Percentiles rank a stretch among this genome's conserved stretches.
These are phyloP conservation scores for Aspergillus melleus DNA, from an alignment of 2,329 filamentous ascomycete species.

Conservation along the genomic window DNA sequence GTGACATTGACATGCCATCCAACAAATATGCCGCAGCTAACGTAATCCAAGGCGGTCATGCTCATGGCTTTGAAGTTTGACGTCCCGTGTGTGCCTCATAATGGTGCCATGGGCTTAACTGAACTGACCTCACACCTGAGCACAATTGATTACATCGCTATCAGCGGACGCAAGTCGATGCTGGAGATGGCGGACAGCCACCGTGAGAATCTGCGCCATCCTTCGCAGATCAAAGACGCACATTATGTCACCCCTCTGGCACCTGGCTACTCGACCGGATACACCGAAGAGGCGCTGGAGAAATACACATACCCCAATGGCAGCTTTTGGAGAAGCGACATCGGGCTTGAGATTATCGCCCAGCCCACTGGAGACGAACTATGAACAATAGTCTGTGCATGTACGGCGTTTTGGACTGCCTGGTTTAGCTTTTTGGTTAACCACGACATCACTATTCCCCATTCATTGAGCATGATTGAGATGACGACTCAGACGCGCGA, in stretches of 20 bases:
- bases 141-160: background rate
- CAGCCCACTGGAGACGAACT: background rate
- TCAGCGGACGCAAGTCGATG: background rate
- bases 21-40: no score
- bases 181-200: background rate
- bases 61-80: background rate
- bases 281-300: background rate
- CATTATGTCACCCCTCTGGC: background rate
- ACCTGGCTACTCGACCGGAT: background rate
- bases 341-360: background rate
- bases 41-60: background rate
- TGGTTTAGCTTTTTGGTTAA: background rate
- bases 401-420: background rate
- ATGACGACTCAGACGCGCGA: background rate
- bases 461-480: background rate
- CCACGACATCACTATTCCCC: background rate
- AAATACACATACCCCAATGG: background rate
- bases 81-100: background rate
- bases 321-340: conserved; percentile 1
- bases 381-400: background rate
- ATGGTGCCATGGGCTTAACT: background rate
- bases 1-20: background rate
- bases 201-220: background rate
- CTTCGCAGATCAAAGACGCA: background rate
- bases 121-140: background rate